Percentiles rank a stretch among this genome's conserved stretches.
Conservation (phyloP, 305 asterid species). For the Fraxinus angustifolia region DNA sequence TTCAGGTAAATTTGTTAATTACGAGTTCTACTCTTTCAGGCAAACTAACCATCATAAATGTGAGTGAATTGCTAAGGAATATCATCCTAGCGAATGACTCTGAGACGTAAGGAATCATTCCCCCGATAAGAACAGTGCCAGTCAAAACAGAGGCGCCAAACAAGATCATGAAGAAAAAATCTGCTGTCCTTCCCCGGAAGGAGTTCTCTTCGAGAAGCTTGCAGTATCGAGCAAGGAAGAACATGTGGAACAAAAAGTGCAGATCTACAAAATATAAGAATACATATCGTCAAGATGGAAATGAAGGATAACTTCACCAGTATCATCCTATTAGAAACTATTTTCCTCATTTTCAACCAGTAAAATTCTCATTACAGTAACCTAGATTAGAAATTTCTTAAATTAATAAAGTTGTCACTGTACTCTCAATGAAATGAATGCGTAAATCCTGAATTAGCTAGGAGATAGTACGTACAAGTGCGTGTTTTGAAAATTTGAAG, state of each 20-base stretch:
- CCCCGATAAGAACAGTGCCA: conserved; percentile 83
- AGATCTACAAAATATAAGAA: conserved; percentile 51
- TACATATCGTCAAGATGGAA: conserved; percentile 7
- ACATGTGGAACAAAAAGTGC: conserved; percentile 98
- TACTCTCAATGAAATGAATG: no score
- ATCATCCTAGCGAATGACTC: conserved; percentile 88
- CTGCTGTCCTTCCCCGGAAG: conserved; percentile 93
- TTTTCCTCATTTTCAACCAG: neutral
- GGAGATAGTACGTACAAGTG: no score
- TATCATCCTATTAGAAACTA: neutral
- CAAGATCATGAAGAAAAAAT: conserved; percentile 88
- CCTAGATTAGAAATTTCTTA: neutral
- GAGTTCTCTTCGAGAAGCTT: conserved; percentile 96
- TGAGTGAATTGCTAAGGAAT: conserved; percentile 95
- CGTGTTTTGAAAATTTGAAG: no score
- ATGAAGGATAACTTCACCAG: conserved; percentile 2
- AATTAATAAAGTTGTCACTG: neutral
- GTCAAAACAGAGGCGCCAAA: conserved; percentile 92
- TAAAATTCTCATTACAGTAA: neutral
- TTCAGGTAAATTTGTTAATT: neutral
- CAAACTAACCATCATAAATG: conserved; percentile 91
- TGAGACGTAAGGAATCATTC: conserved; percentile 93
- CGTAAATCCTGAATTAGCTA: no score
- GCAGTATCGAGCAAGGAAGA: conserved; percentile 97
- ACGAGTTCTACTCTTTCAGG: neutral